These are phyloP conservation scores for Hura crepitans DNA, from an alignment of 441 rosid species.

Conservation along the genomic window DNA sequence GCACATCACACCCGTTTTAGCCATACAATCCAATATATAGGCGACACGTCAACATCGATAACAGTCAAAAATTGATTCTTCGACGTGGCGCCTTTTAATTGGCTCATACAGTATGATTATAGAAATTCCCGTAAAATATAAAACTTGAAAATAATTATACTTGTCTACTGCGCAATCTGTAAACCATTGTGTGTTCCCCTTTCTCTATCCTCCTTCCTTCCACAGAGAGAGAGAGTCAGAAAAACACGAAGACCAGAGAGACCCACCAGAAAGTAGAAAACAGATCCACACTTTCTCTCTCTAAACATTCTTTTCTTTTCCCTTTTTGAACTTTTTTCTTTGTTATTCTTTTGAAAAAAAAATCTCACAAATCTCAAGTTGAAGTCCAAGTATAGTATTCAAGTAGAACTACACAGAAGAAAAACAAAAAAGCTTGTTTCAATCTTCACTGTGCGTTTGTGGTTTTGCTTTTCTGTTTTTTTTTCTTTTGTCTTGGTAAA, in stretches of 20 bases:
- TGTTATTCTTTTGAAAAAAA: not conserved
- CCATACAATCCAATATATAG: not conserved
- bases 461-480: slow-evolving; percentile 21
- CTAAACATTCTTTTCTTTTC: slow-evolving; percentile 14
- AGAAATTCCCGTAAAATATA: slow-evolving; percentile 3
- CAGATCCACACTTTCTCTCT: slow-evolving; percentile 27
- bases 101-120: not conserved
- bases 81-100: slow-evolving; percentile 13
- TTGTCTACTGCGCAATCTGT: not conserved
- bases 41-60: slow-evolving; percentile 5
- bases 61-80: accelerated
- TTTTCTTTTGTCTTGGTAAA: not conserved
- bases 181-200: not conserved
- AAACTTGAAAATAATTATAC: not conserved
- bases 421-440: not conserved
- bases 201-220: not conserved
- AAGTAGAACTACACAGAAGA: not conserved
- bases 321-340: not conserved
- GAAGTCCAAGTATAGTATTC: not conserved
- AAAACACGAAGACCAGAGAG: slow-evolving; percentile 8
- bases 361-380: not conserved
- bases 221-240: slow-evolving; percentile 17
- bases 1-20: not conserved
- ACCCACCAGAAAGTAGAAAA: slow-evolving; percentile 11
- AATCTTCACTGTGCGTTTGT: slow-evolving; percentile 5